Conservation (phyloP, 345 rosid species). For the Geranium brycei region DNA sequence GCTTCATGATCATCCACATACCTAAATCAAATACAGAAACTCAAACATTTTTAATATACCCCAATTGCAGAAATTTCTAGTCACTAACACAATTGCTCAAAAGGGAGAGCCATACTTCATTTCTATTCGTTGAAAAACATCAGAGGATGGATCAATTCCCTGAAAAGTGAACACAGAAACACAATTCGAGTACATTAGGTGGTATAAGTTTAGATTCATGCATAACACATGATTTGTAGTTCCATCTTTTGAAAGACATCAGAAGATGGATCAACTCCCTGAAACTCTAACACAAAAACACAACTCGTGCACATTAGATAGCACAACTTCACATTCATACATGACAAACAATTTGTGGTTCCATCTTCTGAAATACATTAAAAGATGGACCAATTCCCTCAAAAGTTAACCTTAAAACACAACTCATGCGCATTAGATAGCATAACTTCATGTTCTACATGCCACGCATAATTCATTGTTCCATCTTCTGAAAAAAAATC, state of each 20-base stretch:
- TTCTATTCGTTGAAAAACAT: slow-evolving; percentile 45
- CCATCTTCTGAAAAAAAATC: no score
- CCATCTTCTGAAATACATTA: no score
- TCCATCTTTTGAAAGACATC: no score
- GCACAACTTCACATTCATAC: not conserved
- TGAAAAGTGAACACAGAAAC: slow-evolving; percentile 10
- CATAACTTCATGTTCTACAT: no score
- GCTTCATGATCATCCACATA: slow-evolving; percentile 71
- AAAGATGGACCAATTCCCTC: no score
- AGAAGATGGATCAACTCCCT: no score
- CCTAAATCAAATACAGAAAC: slow-evolving; percentile 21
- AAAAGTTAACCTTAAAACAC: no score
- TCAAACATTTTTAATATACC: not conserved
- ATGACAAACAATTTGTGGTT: no score
- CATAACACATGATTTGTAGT: no score
- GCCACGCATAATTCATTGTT: no score
- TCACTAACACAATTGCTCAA: not conserved
- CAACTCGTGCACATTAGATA: not conserved
- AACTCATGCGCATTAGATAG: no score
- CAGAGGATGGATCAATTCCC: slow-evolving; percentile 56
- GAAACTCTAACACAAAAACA: not conserved
- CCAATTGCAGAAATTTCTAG: not conserved
- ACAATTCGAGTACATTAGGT: not conserved
- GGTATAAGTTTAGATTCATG: not conserved
- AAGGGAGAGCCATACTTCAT: slow-evolving; percentile 46